Evolutionary conservation across 2,329 filamentous ascomycete species (phyloP).

Genomic region (Pseudocercospora musae): DNA sequence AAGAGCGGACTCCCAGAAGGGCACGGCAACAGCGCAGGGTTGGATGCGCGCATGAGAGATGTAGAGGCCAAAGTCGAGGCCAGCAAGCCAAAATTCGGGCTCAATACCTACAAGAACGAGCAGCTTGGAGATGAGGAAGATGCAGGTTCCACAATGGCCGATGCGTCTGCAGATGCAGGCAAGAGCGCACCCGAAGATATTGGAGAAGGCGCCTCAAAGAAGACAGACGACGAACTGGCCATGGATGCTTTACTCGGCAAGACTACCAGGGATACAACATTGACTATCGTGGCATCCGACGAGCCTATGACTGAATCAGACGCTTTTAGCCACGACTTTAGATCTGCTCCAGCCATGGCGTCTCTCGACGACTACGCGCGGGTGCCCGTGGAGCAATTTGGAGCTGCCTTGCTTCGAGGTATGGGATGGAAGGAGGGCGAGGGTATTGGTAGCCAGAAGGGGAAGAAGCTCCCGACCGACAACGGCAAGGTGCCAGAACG

Average conservation of each 20-base stretch:
- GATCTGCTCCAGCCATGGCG: conserved; percentile 68
- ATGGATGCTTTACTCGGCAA: conserved; percentile 46
- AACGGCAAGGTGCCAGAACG: conserved; percentile 61
- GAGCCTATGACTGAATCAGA: conserved; percentile 33
- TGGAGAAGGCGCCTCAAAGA: conserved; percentile 5
- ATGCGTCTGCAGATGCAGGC: conserved; percentile 15
- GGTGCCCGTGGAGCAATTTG: conserved; percentile 92
- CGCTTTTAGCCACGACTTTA: conserved; percentile 56
- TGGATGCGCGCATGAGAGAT: conserved; percentile 26
- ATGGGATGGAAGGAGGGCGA: conserved; percentile 89
- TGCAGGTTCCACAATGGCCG: conserved; percentile 2
- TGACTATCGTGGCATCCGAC: conserved; percentile 37
- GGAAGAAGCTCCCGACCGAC: conserved; percentile 44
- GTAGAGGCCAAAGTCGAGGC: conserved; percentile 27
- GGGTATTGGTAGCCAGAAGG: conserved; percentile 53
- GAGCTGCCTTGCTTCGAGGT: conserved; percentile 79
- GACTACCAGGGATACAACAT: conserved; percentile 34
- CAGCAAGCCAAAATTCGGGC: conserved; percentile 51
- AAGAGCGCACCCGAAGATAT: conserved; percentile 23
- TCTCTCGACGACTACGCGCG: conserved; percentile 81
- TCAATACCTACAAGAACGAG: conserved; percentile 44
- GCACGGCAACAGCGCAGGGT: conserved; percentile 17
- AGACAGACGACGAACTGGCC: conserved; percentile 58
- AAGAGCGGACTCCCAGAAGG: conserved; percentile 56
- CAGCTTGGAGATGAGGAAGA: conserved; percentile 26